Conservation (phyloP, 2,329 filamentous ascomycete species). For the Rhynchosporium graminicola region DNA sequence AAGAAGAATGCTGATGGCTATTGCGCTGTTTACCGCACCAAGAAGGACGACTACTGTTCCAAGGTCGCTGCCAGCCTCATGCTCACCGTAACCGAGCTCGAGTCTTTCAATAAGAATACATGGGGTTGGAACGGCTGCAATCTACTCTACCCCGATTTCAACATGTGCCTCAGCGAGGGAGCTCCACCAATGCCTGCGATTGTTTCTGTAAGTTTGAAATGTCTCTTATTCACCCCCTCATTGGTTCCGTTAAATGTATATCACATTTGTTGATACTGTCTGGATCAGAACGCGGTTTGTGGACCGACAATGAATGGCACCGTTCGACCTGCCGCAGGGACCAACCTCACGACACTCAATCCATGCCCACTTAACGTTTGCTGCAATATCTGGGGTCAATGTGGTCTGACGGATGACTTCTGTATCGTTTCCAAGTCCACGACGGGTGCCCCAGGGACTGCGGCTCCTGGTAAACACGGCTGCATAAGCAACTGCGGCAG, state of each 20-base stretch:
- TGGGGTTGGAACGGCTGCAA: conserved; percentile 48
- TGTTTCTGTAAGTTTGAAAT: conserved; percentile 29
- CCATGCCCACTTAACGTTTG: conserved; percentile 48
- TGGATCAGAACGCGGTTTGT: conserved; percentile 42
- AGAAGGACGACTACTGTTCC: conserved; percentile 33
- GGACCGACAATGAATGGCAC: conserved; percentile 49
- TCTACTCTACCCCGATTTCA: conserved; percentile 36
- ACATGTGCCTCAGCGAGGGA: conserved; percentile 47
- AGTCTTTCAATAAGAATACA: conserved; percentile 40
- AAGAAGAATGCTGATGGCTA: conserved; percentile 41
- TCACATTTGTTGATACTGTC: background rate
- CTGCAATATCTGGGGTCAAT: conserved; percentile 46
- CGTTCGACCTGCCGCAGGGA: conserved; percentile 19
- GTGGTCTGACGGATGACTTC: conserved; percentile 43
- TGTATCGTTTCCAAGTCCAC: conserved; percentile 37
- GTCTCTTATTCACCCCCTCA: background rate
- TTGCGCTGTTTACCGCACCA: conserved; percentile 42
- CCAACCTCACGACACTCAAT: conserved; percentile 45
- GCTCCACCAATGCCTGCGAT: conserved; percentile 45
- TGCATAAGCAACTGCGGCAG: conserved; percentile 47
- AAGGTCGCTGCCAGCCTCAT: background rate
- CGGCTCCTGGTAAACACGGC: conserved; percentile 38
- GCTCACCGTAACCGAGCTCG: background rate
- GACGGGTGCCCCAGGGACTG: conserved; percentile 42
- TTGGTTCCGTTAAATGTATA: background rate